Evolutionary conservation across 2,329 filamentous ascomycete species (phyloP), one percentile per base, ranked within the genome.

Genomic region (Diaporthe citri): DNA sequence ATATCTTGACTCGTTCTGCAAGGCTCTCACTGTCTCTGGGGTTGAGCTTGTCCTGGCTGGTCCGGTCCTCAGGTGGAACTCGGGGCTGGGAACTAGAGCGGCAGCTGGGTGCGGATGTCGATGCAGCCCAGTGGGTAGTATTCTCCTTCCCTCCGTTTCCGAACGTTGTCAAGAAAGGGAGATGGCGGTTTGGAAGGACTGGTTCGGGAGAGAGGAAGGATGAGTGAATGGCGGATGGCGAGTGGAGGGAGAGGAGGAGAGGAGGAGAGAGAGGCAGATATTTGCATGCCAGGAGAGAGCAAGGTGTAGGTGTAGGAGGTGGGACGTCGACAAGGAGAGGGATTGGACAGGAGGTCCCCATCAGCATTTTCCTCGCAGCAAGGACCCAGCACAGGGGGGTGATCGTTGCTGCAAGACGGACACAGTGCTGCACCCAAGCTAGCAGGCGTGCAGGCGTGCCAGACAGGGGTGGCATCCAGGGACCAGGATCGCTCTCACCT

Each of bases 221-320:
- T 74, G 69, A 57, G 59, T 64, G 75, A 89, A 90, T 85, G 87
- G 89, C 87, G 89, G 87, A 86, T 86, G 81, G 81, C 82, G 79
- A 78, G 80, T 82, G 80, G 80, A 81, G 79, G 78, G 56, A 62
- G 71, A 64, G 80, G 80, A 81, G 74, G 75, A 79, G 80, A 79
- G 81, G 80, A 79, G 79, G 80, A 82, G 78, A 81, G 77, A 83
- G 82, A 82, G 80, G 82, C 77, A 87, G 86, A 86, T 83, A 83
- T 83, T 82, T 81, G 77, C 74, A 88, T 85, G 83, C 84, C 86
- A 84, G 83, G 86, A 85, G 86, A 83, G 85, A 85, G 87, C 87
- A 88, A 87, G 87, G 88, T 89, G 86, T 88, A 75, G 73, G 75
- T 74, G 75, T 72, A 76, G 73, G 75, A 76, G 75, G 75, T 75